phyloP scores from a whole-genome alignment of 257 asterid species.

The Catharanthus roseus region DNA sequence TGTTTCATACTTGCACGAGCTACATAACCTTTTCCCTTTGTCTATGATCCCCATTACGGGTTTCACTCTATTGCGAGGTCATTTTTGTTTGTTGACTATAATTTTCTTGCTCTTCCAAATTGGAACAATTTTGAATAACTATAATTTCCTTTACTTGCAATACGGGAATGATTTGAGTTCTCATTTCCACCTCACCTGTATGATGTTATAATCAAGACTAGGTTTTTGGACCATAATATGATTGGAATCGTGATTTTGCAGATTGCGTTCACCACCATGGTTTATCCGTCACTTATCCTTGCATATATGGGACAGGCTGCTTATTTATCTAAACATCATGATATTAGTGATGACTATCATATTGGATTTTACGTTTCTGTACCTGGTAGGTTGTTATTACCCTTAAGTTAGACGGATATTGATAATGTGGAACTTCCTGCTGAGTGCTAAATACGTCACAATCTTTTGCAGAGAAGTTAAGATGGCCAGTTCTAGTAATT shows the following conservation, averaged over 20 bases:
- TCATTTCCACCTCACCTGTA: not conserved
- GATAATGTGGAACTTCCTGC: not conserved
- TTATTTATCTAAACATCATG: conserved; percentile 70
- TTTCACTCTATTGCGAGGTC: not conserved
- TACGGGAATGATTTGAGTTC: not conserved
- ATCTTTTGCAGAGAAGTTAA: conserved; percentile 29
- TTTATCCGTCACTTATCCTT: conserved; percentile 75
- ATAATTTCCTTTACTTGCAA: not conserved
- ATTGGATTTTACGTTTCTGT: conserved; percentile 88
- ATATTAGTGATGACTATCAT: conserved; percentile 27
- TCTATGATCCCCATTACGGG: not conserved
- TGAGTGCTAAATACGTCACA: not conserved
- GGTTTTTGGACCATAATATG: not conserved
- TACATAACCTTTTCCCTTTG: not conserved
- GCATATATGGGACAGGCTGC: conserved; percentile 99
- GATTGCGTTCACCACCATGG: conserved; percentile 73
- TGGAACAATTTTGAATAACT: not conserved
- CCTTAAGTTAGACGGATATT: not conserved
- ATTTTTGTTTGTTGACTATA: not conserved
- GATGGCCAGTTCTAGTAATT: conserved; percentile 90
- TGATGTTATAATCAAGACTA: not conserved
- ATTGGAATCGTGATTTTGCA: conserved; percentile 24
- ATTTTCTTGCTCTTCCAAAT: not conserved
- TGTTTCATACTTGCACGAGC: too few species aligned
- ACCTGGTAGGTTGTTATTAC: conserved; percentile 46